phyloP scores from a whole-genome alignment of 352 stramenopile species.

The Phytopythium helicoides region DNA sequence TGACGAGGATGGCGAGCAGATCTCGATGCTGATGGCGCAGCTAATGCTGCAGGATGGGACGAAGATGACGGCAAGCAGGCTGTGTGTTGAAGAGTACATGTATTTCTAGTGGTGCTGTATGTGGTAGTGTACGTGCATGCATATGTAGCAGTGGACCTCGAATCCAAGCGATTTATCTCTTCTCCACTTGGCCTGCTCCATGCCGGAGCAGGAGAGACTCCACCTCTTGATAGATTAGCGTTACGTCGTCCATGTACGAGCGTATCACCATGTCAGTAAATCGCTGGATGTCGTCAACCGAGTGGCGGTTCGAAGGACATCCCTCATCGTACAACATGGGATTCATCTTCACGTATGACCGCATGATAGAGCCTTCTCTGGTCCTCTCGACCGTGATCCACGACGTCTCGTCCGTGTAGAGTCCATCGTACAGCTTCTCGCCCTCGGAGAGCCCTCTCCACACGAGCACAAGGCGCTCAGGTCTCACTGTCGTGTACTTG shows the following conservation, averaged over 20 bases:
- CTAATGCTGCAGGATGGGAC: conserved; percentile 12
- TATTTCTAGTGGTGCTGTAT: background rate
- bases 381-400: conserved; percentile 46
- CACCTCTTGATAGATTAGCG: conserved; percentile 32
- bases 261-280: conserved; percentile 24
- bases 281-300: background rate
- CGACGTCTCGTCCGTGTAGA: conserved; percentile 62
- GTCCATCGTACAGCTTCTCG: conserved; percentile 16
- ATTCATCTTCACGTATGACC: conserved; percentile 36
- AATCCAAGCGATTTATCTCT: background rate
- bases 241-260: conserved; percentile 31
- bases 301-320: background rate
- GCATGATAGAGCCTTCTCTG: conserved; percentile 26
- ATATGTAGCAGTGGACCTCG: no score
- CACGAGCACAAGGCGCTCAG: conserved; percentile 45
- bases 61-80: background rate
- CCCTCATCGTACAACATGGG: conserved; percentile 15
- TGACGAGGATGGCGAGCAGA: conserved; percentile 17
- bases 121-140: background rate
- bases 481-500: conserved; percentile 27
- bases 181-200: background rate
- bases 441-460: conserved; percentile 39
- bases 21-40: conserved; percentile 24
- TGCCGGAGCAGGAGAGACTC: conserved; percentile 18
- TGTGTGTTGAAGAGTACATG: no score